Percentiles rank a stretch among this genome's conserved stretches.
These are phyloP conservation scores for Gyrodon lividus DNA, from an alignment of 768 basidiomycete genomes.

Conservation along the genomic window DNA sequence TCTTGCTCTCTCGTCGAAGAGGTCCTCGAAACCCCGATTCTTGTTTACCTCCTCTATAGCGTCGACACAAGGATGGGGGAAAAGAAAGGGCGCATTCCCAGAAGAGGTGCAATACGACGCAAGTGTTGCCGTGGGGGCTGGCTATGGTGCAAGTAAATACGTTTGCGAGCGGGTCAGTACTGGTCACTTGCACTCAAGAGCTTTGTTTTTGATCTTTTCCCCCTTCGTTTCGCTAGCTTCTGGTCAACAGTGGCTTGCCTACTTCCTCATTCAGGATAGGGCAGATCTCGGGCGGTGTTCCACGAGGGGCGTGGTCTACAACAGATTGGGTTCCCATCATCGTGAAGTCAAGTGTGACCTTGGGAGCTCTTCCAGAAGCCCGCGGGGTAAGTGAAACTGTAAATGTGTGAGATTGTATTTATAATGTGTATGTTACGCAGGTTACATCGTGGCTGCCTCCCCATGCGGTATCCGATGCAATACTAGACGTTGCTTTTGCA, in stretches of 20 bases:
- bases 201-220: background rate
- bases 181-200: slow-evolving; percentile 3
- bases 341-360: slow-evolving; percentile 32
- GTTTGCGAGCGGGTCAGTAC: slow-evolving; percentile 20
- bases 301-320: slow-evolving; percentile 38
- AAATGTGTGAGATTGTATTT: background rate
- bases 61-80: slow-evolving; percentile 22
- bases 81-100: slow-evolving; percentile 22
- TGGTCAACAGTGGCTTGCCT: slow-evolving; percentile 32
- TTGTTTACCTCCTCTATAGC: slow-evolving; percentile 42
- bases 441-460: slow-evolving; percentile 31
- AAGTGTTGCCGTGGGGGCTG: slow-evolving; percentile 30
- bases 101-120: slow-evolving; percentile 31
- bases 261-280: slow-evolving; percentile 37
- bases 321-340: slow-evolving; percentile 39
- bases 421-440: slow-evolving; percentile 7
- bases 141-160: slow-evolving; percentile 38
- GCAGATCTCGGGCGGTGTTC: slow-evolving; percentile 34
- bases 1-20: slow-evolving; percentile 30
- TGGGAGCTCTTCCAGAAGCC: slow-evolving; percentile 32
- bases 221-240: slow-evolving; percentile 17
- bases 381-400: slow-evolving; percentile 22
- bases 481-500: slow-evolving; percentile 30
- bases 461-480: slow-evolving; percentile 24
- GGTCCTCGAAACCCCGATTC: slow-evolving; percentile 30